Base-by-base conservation (phyloP, 2,329 filamentous ascomycete genomes). In the Aspergillus fumigatiaffinis region DNA sequence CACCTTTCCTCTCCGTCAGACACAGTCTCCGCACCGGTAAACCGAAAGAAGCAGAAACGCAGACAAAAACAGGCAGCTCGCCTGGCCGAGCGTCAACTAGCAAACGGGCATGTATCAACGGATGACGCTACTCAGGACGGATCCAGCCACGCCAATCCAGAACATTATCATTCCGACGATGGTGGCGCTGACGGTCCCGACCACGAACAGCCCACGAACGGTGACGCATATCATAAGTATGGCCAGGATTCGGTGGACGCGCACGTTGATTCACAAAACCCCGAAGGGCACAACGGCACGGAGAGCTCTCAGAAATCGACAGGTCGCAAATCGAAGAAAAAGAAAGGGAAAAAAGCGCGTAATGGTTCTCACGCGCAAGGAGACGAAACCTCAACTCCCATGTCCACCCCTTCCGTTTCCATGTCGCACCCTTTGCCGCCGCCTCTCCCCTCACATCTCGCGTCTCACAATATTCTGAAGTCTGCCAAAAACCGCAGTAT, bases 41-140 rank as follows among this genome's bases (percentile, higher is more conserved):
- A 96, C 77, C 87, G 90, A 71, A 97, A 97, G 82, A 97, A 97
- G 80, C 90, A 94, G 75, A 97, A 96, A 81, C 86, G 92, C 65
- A 85, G 92, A 64, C 88, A 90, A 71, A 97, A 97, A 74, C 81
- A 85, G 76, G 89, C 89, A 35, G 89, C 90, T 32, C 88, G 87
- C 59, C 85, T 88, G 70, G 84, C 84, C 29, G 81, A 81, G 32
- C 78, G 79, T 63, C 76, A 78, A 61, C 70, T 68, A 7, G 61
- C 67, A 32, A 73, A 70, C 57, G 65, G 66, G 42, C 65, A 69
- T 54, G 53, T 58, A 32, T 59, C 64, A 28, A 60, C 60, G 35
- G 65, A 69, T 51, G 51, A 56, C 17, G 58, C 62, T 29, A 71
- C 74, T 60, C 72, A 73, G 23, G 74, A 75, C 60, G 73, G 75